Evolutionary conservation across 176 grass and related monocot genomes (phyloP).

Genomic region (Eremochloa ophiuroides): DNA sequence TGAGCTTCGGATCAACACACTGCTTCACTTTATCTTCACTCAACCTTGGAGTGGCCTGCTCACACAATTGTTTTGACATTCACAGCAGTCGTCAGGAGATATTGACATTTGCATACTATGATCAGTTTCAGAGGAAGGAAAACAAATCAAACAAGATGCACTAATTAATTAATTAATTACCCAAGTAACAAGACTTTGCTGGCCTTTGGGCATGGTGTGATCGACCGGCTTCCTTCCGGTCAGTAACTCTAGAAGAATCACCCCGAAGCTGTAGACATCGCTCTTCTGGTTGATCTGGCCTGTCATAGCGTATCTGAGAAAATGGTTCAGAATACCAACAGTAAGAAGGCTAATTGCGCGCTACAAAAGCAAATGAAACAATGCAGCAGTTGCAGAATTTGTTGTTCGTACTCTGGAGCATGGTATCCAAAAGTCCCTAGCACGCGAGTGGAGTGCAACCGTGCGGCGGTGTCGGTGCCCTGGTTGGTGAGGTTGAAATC

Average conservation of each 20-base stretch:
- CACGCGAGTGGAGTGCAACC: conserved; percentile 76
- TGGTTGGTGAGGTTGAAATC: conserved; percentile 89
- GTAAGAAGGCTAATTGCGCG: not conserved
- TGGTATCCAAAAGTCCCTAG: conserved; percentile 85
- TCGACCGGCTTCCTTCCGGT: conserved; percentile 83
- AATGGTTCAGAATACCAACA: not conserved
- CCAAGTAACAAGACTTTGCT: conserved; percentile 91
- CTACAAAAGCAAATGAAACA: not conserved
- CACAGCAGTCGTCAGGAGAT: not conserved
- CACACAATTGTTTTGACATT: not conserved
- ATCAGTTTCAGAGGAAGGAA: not conserved
- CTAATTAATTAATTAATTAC: conserved; percentile 23
- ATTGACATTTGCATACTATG: not conserved
- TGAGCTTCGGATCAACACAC: conserved; percentile 82
- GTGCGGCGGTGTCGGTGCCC: conserved; percentile 59
- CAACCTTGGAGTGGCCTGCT: conserved; percentile 83
- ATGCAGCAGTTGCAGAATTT: not conserved
- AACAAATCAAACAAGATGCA: not conserved
- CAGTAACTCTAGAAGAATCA: conserved; percentile 73
- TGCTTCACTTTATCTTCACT: conserved; percentile 92
- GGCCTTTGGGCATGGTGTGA: conserved; percentile 85
- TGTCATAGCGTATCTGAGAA: conserved; percentile 75
- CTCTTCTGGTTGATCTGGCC: conserved; percentile 87
- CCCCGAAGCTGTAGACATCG: conserved; percentile 77
- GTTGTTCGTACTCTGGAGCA: conserved; percentile 56